Evolutionary conservation across 2,329 filamentous ascomycete species (phyloP).

Genomic region (Madurella fahalii): DNA sequence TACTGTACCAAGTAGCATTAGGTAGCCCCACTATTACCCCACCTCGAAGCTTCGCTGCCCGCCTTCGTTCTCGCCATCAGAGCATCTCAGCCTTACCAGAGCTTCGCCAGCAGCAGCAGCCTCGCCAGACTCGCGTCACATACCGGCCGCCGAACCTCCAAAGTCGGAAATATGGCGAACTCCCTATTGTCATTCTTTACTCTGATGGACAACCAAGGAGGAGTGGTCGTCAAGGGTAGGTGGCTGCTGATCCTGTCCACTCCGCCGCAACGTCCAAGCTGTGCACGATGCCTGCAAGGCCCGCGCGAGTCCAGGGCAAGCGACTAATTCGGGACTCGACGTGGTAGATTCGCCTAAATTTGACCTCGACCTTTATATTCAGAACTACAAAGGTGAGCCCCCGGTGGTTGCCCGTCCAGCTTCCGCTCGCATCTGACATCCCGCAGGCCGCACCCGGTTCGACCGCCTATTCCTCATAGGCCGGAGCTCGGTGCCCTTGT

Average conservation of each 20-base stretch:
- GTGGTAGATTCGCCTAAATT: slow-evolving; percentile 74
- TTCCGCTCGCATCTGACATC: not conserved
- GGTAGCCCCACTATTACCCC: not conserved
- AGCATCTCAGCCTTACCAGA: not conserved
- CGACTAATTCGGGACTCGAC: not conserved
- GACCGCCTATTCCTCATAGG: slow-evolving; percentile 81
- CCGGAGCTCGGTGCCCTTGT: slow-evolving; percentile 68
- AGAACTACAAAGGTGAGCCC: slow-evolving; percentile 74
- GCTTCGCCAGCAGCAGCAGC: not conserved
- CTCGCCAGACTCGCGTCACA: not conserved
- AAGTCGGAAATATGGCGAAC: slow-evolving; percentile 35
- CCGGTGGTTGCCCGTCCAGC: not conserved
- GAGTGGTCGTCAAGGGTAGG: slow-evolving; percentile 46
- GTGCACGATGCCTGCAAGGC: not conserved
- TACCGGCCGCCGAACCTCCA: not conserved
- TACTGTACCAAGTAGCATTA: too few species aligned
- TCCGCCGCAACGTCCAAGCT: too few species aligned
- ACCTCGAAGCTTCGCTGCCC: not conserved
- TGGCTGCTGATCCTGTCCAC: not conserved
- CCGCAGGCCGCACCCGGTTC: slow-evolving; percentile 70
- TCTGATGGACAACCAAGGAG: slow-evolving; percentile 43
- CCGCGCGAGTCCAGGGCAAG: not conserved
- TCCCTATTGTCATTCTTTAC: slow-evolving; percentile 43
- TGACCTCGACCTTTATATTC: slow-evolving; percentile 85
- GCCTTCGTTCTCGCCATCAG: not conserved